These are phyloP conservation scores for Canariomyces notabilis DNA, from an alignment of 2,329 filamentous ascomycete genomes.

Conservation along the genomic window DNA sequence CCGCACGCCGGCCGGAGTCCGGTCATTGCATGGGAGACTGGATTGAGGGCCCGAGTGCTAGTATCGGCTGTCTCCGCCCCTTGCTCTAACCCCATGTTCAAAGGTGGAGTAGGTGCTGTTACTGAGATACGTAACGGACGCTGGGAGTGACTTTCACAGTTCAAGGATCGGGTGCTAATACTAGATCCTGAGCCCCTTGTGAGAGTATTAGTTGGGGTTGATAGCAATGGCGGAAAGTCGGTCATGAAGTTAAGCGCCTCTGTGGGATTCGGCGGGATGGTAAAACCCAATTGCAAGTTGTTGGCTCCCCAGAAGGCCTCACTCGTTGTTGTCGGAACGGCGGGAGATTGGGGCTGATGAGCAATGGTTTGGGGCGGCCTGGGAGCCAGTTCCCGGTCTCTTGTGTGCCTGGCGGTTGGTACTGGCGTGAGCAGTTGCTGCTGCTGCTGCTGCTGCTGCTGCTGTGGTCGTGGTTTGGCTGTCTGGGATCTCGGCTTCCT, in stretches of 20 bases:
- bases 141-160: too few relatives aligned
- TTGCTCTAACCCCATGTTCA: too few relatives aligned
- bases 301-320: neutral
- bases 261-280: neutral
- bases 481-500: neutral
- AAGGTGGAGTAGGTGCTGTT: too few relatives aligned
- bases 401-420: neutral
- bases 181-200: too few relatives aligned
- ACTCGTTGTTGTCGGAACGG: neutral
- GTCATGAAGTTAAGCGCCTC: neutral
- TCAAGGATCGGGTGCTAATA: too few relatives aligned
- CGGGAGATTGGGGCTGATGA: neutral
- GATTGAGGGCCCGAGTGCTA: too few relatives aligned
- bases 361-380: neutral
- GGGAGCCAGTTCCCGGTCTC: neutral
- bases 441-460: neutral
- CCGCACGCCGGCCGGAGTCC: too few relatives aligned
- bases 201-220: too few relatives aligned
- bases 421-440: neutral
- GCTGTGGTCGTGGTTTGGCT: neutral
- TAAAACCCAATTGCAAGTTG: neutral
- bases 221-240: neutral
- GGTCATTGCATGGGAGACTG: too few relatives aligned
- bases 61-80: too few relatives aligned
- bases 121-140: too few relatives aligned